Percentiles rank a stretch among this genome's conserved stretches.
Conservation (phyloP, 2,329 filamentous ascomycete genomes). For the Epichloe gansuensis region DNA sequence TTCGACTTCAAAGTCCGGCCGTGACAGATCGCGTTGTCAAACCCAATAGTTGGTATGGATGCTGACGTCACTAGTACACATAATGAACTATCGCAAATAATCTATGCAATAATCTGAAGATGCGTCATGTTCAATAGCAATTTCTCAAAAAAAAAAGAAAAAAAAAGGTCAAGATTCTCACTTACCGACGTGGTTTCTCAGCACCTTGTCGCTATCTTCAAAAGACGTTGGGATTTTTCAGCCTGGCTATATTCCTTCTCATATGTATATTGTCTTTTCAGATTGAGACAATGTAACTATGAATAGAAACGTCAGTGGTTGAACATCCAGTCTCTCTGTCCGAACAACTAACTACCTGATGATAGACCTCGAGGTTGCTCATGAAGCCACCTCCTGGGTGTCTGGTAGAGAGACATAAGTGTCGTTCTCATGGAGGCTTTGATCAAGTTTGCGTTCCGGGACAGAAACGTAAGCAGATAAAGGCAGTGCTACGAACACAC, state of each 20-base stretch:
- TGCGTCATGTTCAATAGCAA: not conserved
- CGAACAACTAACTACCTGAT: no score
- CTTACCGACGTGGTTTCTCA: not conserved
- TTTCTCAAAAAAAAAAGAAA: not conserved
- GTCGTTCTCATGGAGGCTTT: not conserved
- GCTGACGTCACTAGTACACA: not conserved
- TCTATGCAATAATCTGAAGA: not conserved
- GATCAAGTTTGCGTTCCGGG: not conserved
- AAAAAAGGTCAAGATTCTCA: not conserved
- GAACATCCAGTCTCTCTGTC: no score
- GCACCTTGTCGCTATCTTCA: not conserved
- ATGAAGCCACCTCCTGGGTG: no score
- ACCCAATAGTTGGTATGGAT: not conserved
- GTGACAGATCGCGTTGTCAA: not conserved
- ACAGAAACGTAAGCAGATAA: not conserved
- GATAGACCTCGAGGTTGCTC: no score
- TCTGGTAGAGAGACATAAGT: not conserved
- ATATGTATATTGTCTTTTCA: not conserved
- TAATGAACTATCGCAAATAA: not conserved
- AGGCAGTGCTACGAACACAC: no score
- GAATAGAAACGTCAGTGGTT: no score
- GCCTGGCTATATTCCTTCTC: not conserved
- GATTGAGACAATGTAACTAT: no score
- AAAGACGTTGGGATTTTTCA: not conserved
- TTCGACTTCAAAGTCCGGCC: not conserved